Evolutionary conservation across 306 rosid genomes (phyloP).

Genomic region (Myrica gale): DNA sequence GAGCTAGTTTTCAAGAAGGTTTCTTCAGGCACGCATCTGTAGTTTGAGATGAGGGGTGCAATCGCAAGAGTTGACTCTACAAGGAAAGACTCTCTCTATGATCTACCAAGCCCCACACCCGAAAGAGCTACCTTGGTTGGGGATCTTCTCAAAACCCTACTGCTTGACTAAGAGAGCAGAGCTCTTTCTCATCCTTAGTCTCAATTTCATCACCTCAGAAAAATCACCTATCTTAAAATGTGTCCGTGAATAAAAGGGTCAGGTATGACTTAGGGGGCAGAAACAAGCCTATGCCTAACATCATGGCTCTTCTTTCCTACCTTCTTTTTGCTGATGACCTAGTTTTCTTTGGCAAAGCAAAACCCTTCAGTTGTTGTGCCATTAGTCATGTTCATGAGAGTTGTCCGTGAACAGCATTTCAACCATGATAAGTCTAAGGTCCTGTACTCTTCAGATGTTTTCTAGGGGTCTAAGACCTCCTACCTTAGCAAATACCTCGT

Average conservation of each 20-base stretch:
- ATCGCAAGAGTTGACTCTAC: too few species aligned
- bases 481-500: too few species aligned
- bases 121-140: too few species aligned
- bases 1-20: neutral
- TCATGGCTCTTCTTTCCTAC: too few species aligned
- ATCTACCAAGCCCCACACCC: too few species aligned
- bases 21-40: neutral
- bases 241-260: neutral
- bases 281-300: too few species aligned
- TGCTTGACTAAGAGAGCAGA: too few species aligned
- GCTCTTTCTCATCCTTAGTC: neutral
- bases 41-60: too few species aligned
- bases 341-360: neutral
- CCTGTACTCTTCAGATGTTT: neutral
- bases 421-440: neutral
- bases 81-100: too few species aligned
- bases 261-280: too few species aligned
- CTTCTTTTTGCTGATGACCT: too few species aligned
- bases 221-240: neutral
- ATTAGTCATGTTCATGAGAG: neutral
- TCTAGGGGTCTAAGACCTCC: neutral
- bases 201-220: neutral
- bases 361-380: neutral
- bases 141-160: too few species aligned
- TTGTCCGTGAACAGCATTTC: neutral